Evolutionary conservation across 805 yeast genomes (phyloP).

Genomic region (Teunomyces stri): DNA sequence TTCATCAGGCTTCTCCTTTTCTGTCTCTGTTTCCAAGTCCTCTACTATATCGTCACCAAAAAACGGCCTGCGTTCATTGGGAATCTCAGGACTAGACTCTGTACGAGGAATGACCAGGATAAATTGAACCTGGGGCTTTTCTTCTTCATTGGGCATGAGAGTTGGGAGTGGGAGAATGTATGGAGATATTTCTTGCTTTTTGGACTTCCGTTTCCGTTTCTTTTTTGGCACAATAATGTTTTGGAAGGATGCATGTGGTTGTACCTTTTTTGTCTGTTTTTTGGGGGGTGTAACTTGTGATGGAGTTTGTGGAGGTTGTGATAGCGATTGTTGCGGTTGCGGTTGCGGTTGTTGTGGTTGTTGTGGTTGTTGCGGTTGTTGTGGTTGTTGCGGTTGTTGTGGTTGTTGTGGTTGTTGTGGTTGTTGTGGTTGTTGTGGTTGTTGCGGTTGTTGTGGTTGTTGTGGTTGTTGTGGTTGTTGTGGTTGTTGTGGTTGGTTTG

Average conservation of each 20-base stretch:
- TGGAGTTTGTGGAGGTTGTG: not conserved
- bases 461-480: not conserved
- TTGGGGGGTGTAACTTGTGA: not conserved
- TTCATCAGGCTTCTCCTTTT: not conserved
- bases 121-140: not conserved
- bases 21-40: conserved; percentile 1
- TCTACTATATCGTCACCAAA: conserved; percentile 1
- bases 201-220: not conserved
- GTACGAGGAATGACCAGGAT: conserved; percentile 2
- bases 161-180: conserved; percentile 14
- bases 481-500: not conserved
- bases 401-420: not conserved
- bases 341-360: not conserved
- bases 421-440: not conserved
- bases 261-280: not conserved
- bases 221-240: not conserved
- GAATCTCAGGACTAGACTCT: not conserved
- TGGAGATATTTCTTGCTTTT: not conserved
- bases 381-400: not conserved
- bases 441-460: not conserved
- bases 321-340: conserved; percentile 4
- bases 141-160: conserved; percentile 6
- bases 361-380: not conserved
- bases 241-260: not conserved
- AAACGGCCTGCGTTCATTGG: conserved; percentile 2